Conservation (phyloP, 768 basidiomycete genomes). For the Sistotremastrum suecicum region DNA sequence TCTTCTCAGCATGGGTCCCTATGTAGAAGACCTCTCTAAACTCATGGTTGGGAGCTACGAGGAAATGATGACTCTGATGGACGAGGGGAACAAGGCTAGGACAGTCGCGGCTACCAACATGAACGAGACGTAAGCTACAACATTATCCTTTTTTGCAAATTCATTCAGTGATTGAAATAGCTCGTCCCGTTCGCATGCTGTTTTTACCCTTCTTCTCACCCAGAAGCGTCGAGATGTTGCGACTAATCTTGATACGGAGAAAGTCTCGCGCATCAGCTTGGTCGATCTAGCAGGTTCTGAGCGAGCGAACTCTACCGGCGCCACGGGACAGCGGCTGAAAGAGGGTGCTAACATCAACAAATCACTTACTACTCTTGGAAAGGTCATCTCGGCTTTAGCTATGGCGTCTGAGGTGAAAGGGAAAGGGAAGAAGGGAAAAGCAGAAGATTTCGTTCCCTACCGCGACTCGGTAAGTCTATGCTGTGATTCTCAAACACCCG, state of each 20-base stretch:
- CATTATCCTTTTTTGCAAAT: constrained; percentile 3
- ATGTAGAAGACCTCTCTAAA: constrained; percentile 94
- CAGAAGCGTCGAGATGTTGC: constrained; percentile 79
- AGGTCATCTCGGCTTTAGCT: constrained; percentile 90
- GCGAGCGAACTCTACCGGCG: constrained; percentile 93
- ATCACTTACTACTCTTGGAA: constrained; percentile 92
- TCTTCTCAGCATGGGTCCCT: constrained; percentile 55
- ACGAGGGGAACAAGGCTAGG: constrained; percentile 97
- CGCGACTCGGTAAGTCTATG: constrained; percentile 78
- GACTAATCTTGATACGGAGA: constrained; percentile 89
- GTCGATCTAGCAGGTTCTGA: constrained; percentile 97
- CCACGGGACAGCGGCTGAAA: constrained; percentile 89
- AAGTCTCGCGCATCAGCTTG: constrained; percentile 95
- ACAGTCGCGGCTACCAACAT: constrained; percentile 99
- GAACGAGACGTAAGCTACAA: constrained; percentile 84
- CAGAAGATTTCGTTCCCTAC: constrained; percentile 90
- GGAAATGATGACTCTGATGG: constrained; percentile 99
- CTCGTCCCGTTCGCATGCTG: constrained; percentile 94
- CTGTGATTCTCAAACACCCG: background rate
- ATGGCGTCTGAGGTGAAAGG: constrained; percentile 43
- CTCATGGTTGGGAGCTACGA: constrained; percentile 82
- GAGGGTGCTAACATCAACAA: constrained; percentile 99
- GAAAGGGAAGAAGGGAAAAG: constrained; percentile 49
- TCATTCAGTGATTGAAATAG: constrained; percentile 20
- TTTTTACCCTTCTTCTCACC: constrained; percentile 89